Percentiles rank a stretch among this genome's conserved stretches.
phyloP scores from a whole-genome alignment of 192 early-diverging fungal genomes.

The Coemansia sp. region DNA sequence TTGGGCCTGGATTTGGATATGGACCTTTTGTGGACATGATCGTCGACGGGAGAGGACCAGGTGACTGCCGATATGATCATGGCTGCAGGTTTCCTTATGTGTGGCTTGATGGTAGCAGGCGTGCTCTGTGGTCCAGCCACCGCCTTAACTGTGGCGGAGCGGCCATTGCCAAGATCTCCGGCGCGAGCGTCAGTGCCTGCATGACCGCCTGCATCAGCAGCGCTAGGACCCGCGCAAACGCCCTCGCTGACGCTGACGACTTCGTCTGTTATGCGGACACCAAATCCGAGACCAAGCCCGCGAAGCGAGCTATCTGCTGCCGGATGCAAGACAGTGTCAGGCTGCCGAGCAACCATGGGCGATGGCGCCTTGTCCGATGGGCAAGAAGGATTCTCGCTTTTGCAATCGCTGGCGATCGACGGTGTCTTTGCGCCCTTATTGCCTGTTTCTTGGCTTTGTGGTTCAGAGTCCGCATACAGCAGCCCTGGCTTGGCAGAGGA shows the following conservation, averaged over 20 bases:
- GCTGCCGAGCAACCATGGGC: background rate
- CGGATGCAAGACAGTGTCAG: no score
- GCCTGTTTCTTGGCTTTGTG: background rate
- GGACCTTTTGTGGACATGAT: background rate
- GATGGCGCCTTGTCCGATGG: background rate
- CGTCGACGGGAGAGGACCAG: slow-evolving; percentile 32
- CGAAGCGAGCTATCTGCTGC: background rate
- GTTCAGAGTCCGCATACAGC: background rate
- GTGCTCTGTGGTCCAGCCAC: slow-evolving; percentile 9
- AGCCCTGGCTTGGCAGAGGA: background rate
- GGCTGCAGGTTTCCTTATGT: background rate
- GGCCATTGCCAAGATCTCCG: background rate
- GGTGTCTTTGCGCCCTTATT: background rate
- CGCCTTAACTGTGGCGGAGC: background rate
- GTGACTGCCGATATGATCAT: slow-evolving; percentile 17
- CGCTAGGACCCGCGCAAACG: no score
- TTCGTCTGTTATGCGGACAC: background rate
- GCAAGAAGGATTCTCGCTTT: no score
- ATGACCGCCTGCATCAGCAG: background rate
- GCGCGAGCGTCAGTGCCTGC: background rate
- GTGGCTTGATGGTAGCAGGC: slow-evolving; percentile 4
- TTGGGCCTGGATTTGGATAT: background rate
- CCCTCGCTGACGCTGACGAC: background rate
- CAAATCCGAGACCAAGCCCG: background rate
- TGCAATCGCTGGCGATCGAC: background rate